Conservation (phyloP, 2,329 filamentous ascomycete genomes). For the Colletotrichum australisinense region DNA sequence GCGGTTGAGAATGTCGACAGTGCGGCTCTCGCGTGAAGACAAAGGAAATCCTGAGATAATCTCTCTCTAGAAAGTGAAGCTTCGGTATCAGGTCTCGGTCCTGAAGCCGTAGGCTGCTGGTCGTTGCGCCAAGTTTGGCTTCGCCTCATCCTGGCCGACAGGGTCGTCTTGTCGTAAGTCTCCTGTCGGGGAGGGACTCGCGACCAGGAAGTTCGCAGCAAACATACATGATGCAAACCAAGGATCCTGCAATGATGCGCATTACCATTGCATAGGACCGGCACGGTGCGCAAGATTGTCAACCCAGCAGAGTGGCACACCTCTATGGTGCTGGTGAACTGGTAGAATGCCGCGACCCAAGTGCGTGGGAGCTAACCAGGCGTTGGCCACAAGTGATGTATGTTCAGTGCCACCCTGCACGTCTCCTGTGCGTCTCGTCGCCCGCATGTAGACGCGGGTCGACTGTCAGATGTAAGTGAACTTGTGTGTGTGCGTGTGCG, state of each 20-base stretch:
- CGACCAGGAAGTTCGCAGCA: conserved; percentile 4
- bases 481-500: conserved; percentile 26
- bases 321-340: background rate
- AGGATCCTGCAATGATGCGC: background rate
- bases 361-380: conserved; percentile 8
- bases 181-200: background rate
- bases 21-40: background rate
- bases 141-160: conserved; percentile 22
- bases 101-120: conserved; percentile 22
- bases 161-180: conserved; percentile 2
- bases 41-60: background rate
- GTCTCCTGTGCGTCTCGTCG: conserved; percentile 32
- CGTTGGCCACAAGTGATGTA: conserved; percentile 15
- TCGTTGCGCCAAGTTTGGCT: conserved; percentile 27
- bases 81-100: conserved; percentile 11
- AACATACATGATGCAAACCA: background rate
- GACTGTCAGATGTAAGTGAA: conserved; percentile 34
- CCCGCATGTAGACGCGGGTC: conserved; percentile 33
- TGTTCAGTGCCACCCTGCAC: conserved; percentile 32
- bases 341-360: conserved; percentile 1
- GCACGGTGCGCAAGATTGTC: background rate
- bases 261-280: background rate
- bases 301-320: background rate
- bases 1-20: background rate
- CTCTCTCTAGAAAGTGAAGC: background rate